These are phyloP conservation scores for Blastocystis sp. DNA, from an alignment of 352 stramenopile genomes.

Conservation along the genomic window DNA sequence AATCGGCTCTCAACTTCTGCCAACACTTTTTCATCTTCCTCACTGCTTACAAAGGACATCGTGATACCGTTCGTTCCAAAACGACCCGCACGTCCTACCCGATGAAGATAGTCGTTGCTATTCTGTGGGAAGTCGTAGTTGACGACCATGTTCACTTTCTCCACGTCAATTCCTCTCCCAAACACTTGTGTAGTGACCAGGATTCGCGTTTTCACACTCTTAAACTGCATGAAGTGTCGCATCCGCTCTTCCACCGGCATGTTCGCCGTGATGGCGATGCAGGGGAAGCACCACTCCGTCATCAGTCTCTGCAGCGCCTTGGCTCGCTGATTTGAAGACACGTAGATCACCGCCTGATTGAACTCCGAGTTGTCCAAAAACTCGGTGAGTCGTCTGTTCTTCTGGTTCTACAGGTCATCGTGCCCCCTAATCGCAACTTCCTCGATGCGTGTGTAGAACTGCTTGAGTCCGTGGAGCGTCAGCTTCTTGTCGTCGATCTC, in stretches of 20 bases:
- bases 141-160: slow-evolving; percentile 99
- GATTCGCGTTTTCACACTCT: slow-evolving; percentile 98
- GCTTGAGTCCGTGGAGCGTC: slow-evolving; percentile 96
- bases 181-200: slow-evolving; percentile 98
- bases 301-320: slow-evolving; percentile 94
- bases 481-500: slow-evolving; percentile 99
- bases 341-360: slow-evolving; percentile 95
- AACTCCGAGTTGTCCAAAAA: slow-evolving; percentile 95
- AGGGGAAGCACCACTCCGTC: slow-evolving; percentile 99
- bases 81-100: slow-evolving; percentile 88
- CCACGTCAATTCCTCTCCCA: slow-evolving; percentile 98
- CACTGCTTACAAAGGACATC: slow-evolving; percentile 97
- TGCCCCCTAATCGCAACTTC: background rate
- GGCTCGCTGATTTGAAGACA: slow-evolving; percentile 70
- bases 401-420: slow-evolving; percentile 57
- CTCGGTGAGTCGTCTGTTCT: slow-evolving; percentile 82
- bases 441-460: slow-evolving; percentile 85
- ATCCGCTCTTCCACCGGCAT: slow-evolving; percentile 69
- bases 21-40: slow-evolving; percentile 93
- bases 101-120: slow-evolving; percentile 96
- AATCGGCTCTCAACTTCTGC: slow-evolving; percentile 96
- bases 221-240: slow-evolving; percentile 91
- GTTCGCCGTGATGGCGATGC: slow-evolving; percentile 94
- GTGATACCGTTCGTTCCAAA: slow-evolving; percentile 99
- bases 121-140: slow-evolving; percentile 99